phyloP scores from a whole-genome alignment of 2,329 filamentous ascomycete species.

The Talaromyces sp. region DNA sequence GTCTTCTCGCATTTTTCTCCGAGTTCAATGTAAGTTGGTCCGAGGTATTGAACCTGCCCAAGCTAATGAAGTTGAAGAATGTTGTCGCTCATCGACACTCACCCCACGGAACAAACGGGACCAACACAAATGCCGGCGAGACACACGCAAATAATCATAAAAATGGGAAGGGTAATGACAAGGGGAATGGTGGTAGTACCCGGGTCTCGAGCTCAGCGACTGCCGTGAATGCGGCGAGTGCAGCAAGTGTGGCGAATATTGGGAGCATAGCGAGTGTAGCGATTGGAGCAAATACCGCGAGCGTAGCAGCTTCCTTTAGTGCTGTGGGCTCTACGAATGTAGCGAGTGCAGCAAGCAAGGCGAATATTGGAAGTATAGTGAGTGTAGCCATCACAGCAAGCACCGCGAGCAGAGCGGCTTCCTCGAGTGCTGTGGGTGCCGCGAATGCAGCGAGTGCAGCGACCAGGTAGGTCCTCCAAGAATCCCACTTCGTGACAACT shows the following conservation, averaged over 20 bases:
- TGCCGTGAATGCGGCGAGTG: neutral
- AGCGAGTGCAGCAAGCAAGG: neutral
- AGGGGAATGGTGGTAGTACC: neutral
- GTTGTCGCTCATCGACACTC: neutral
- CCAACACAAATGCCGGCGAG: no score
- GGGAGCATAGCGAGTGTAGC: neutral
- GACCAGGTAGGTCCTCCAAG: neutral
- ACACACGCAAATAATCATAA: neutral
- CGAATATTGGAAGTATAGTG: neutral
- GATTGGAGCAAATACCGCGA: neutral
- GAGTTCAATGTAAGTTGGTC: neutral
- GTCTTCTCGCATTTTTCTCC: neutral
- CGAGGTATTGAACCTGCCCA: neutral
- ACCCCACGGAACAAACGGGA: neutral
- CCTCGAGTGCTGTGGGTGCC: neutral
- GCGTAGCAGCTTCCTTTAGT: neutral
- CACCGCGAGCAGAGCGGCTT: neutral
- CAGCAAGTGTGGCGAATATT: neutral
- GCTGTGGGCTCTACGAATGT: neutral
- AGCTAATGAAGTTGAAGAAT: neutral
- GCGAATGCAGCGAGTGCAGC: neutral
- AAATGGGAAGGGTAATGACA: neutral
- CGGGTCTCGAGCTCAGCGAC: neutral
- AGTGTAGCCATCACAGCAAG: neutral
- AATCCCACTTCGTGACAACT: neutral